Percentiles rank a stretch among this genome's conserved stretches.
phyloP scores from a whole-genome alignment of 768 basidiomycete genomes.

The Boletus tylopilopsis region DNA sequence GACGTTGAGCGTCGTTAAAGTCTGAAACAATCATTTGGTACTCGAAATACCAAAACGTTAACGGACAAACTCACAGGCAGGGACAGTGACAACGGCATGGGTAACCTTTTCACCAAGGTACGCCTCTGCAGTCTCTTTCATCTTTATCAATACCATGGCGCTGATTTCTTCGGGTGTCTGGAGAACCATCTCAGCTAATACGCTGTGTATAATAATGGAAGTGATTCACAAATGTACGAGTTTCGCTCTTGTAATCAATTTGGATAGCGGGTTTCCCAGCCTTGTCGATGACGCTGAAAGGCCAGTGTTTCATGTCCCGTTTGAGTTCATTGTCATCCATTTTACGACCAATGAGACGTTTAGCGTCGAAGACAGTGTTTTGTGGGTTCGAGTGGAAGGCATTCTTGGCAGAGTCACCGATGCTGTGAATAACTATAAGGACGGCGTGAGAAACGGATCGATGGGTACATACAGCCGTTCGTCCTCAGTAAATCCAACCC shows the following conservation, averaged over 20 bases:
- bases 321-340: constrained; percentile 76
- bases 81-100: constrained; percentile 97
- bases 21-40: constrained; percentile 49
- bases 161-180: constrained; percentile 92
- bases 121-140: constrained; percentile 99
- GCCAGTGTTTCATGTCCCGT: constrained; percentile 89
- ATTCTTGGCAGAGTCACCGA: constrained; percentile 97
- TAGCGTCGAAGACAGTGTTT: constrained; percentile 97
- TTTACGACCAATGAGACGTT: constrained; percentile 89
- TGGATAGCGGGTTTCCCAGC: constrained; percentile 75
- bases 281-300: constrained; percentile 78
- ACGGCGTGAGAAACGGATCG: accelerated
- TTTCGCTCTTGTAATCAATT: constrained; percentile 75
- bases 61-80: constrained; percentile 63
- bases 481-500: constrained; percentile 78
- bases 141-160: constrained; percentile 93
- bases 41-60: background rate
- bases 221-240: constrained; percentile 74
- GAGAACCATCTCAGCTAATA: background rate
- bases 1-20: constrained; percentile 99
- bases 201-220: background rate
- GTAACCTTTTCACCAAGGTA: constrained; percentile 96
- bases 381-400: constrained; percentile 86
- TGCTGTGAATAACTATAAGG: constrained; percentile 29
- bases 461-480: constrained; percentile 51